A percentile compares a stretch with the other conserved stretches of the same genome.
Conservation (phyloP, 495 filamentous ascomycete species). For the Penicillium malachiteum region DNA sequence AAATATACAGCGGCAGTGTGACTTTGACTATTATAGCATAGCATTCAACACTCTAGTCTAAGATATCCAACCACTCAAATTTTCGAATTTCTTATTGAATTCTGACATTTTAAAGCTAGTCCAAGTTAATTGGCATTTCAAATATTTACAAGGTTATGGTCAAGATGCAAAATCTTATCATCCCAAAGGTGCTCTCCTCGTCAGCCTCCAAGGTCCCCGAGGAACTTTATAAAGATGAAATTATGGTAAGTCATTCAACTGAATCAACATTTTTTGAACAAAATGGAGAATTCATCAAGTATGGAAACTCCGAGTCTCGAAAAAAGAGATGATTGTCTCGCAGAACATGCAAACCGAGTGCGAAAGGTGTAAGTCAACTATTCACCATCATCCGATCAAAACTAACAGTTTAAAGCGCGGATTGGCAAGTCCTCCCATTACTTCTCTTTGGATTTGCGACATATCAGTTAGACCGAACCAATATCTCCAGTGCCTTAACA, state of each 20-base stretch:
- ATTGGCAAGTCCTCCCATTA: constrained; percentile 46
- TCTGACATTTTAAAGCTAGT: no score
- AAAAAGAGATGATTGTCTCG: not conserved
- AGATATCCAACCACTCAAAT: no score
- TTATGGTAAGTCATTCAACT: no score
- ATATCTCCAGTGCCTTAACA: constrained; percentile 47
- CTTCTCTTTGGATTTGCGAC: constrained; percentile 50
- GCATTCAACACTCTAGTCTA: no score
- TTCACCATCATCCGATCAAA: not conserved
- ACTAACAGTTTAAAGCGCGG: constrained; percentile 33
- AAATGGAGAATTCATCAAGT: not conserved
- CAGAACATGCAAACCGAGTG: not conserved
- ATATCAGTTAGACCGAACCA: constrained; percentile 48
- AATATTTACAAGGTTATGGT: no score
- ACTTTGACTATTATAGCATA: no score
- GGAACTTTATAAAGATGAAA: not conserved
- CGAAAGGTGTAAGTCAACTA: not conserved
- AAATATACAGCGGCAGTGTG: no score
- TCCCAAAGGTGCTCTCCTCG: not conserved
- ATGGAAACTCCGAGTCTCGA: not conserved
- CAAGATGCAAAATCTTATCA: not conserved
- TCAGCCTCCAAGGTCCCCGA: constrained; percentile 1
- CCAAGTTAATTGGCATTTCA: no score
- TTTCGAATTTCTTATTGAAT: no score
- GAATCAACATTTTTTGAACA: not conserved